Percentiles rank a stretch among this genome's conserved stretches.
Conservation (phyloP, 805 yeast species). For the Nakazawaea wickerhamii region DNA sequence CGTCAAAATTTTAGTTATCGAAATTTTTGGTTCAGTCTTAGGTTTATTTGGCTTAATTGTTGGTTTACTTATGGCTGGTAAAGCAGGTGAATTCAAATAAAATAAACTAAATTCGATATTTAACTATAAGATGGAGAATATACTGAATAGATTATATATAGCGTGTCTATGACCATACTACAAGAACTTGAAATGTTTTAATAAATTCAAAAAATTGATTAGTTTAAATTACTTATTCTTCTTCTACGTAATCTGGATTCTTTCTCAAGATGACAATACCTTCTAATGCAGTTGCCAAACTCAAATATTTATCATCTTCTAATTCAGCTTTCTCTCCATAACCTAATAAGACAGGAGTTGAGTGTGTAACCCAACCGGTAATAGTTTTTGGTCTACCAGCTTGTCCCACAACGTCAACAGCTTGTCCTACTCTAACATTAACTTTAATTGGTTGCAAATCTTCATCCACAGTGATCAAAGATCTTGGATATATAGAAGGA, state of each 20-base stretch:
- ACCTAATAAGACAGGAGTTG: conserved; percentile 91
- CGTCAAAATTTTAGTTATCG: conserved; percentile 93
- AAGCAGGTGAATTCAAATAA: conserved; percentile 81
- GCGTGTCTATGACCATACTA: too few relatives aligned
- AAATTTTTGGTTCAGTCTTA: conserved; percentile 93
- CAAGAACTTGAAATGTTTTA: not conserved
- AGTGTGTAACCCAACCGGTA: conserved; percentile 99
- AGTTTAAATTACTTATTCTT: conserved; percentile 28
- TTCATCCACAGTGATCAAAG: conserved; percentile 89
- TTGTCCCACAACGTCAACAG: conserved; percentile 97
- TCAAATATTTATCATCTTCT: conserved; percentile 88
- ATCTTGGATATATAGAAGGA: conserved; percentile 87
- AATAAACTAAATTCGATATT: not conserved
- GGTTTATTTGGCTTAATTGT: conserved; percentile 96
- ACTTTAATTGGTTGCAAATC: conserved; percentile 88
- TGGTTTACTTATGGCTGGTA: conserved; percentile 94
- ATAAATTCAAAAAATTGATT: not conserved
- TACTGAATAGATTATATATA: too few relatives aligned
- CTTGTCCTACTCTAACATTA: conserved; percentile 97
- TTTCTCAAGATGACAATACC: conserved; percentile 91
- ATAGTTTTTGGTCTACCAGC: conserved; percentile 99
- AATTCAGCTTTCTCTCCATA: conserved; percentile 96
- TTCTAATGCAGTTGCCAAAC: conserved; percentile 77
- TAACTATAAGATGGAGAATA: too few relatives aligned
- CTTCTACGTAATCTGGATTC: conserved; percentile 77